These are phyloP conservation scores for Paraphoma chrysanthemicola DNA, from an alignment of 2,329 filamentous ascomycete species.

Conservation along the genomic window DNA sequence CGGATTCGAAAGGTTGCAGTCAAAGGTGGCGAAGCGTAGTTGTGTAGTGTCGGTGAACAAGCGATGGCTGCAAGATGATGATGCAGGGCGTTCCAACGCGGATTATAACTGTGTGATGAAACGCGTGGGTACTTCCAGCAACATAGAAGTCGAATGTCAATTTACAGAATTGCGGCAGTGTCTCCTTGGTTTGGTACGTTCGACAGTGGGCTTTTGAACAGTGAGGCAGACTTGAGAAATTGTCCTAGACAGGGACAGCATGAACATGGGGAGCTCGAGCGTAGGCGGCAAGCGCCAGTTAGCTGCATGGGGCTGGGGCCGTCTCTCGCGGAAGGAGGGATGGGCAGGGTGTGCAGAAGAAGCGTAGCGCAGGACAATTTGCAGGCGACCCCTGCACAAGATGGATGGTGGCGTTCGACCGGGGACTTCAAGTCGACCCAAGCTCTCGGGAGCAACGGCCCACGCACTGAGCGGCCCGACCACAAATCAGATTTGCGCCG, in stretches of 20 bases:
- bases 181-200: slow-evolving; percentile 33
- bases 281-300: slow-evolving; percentile 45
- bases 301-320: slow-evolving; percentile 36
- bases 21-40: slow-evolving; percentile 9
- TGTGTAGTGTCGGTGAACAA: slow-evolving; percentile 5
- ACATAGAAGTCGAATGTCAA: slow-evolving; percentile 26
- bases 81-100: slow-evolving; percentile 33
- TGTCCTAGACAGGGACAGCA: slow-evolving; percentile 36
- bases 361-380: slow-evolving; percentile 21
- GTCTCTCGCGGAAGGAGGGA: slow-evolving; percentile 34
- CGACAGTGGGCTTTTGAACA: slow-evolving; percentile 37
- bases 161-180: slow-evolving; percentile 45
- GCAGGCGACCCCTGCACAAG: slow-evolving; percentile 20
- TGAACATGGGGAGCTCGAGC: slow-evolving; percentile 36
- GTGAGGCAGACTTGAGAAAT: slow-evolving; percentile 48
- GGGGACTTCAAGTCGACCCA: slow-evolving; percentile 29
- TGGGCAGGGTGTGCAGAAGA: slow-evolving; percentile 21
- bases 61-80: slow-evolving; percentile 19
- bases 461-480: slow-evolving; percentile 37
- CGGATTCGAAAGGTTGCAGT: slow-evolving; percentile 2
- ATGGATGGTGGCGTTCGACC: slow-evolving; percentile 28
- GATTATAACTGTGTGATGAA: slow-evolving; percentile 40
- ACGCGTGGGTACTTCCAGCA: slow-evolving; percentile 28
- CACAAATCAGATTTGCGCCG: slow-evolving; percentile 38
- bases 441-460: slow-evolving; percentile 36